phyloP scores from a whole-genome alignment of 108 stramenopile species.

The Cyclotella cryptica region DNA sequence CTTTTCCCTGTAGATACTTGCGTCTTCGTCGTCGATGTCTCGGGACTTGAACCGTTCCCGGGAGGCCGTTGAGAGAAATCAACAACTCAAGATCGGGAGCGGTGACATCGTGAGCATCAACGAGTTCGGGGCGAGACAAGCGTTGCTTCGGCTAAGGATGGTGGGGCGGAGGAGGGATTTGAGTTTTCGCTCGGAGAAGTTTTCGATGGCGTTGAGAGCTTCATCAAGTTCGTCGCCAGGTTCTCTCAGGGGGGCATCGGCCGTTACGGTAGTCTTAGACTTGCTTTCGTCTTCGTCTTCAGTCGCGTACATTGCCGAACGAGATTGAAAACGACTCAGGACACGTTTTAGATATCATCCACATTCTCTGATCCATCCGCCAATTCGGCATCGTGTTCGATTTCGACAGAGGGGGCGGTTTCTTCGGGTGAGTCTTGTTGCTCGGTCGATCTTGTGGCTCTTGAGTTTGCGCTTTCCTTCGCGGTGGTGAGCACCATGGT shows the following conservation, averaged over 20 bases:
- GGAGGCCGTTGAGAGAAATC: constrained; percentile 85
- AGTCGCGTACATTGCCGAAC: constrained; percentile 59
- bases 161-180: constrained; percentile 87
- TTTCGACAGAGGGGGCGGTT: constrained; percentile 50
- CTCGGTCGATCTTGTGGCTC: constrained; percentile 52
- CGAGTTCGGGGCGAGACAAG: constrained; percentile 87
- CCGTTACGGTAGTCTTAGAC: neutral
- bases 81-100: constrained; percentile 95
- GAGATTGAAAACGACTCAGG: constrained; percentile 68
- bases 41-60: constrained; percentile 95
- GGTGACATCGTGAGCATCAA: constrained; percentile 98
- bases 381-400: constrained; percentile 84
- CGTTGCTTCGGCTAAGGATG: constrained; percentile 96
- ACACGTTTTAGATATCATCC: constrained; percentile 56
- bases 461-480: constrained; percentile 1
- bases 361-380: constrained; percentile 21
- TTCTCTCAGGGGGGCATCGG: neutral
- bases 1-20: constrained; percentile 97
- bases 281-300: constrained; percentile 53
- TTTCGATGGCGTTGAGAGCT: constrained; percentile 31
- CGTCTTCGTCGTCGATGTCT: constrained; percentile 98
- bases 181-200: constrained; percentile 86
- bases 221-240: neutral
- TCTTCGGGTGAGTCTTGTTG: constrained; percentile 33
- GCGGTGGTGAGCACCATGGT: constrained; percentile 77